A percentile compares a stretch with the other conserved stretches of the same genome.
These are phyloP conservation scores for Pulveroboletus sp. DNA, from an alignment of 768 basidiomycete species.

Conservation along the genomic window DNA sequence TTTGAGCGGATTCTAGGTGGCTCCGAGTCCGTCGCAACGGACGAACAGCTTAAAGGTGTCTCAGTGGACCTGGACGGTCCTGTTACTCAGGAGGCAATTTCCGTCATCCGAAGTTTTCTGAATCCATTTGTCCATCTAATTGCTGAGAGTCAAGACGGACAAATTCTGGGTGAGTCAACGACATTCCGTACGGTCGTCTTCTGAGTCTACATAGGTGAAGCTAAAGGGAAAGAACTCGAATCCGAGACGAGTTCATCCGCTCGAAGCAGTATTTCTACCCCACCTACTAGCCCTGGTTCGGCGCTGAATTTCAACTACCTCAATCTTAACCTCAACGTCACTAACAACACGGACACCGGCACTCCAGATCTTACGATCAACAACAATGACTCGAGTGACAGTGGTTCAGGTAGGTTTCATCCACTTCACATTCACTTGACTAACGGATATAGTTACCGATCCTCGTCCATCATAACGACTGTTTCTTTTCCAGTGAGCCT, in stretches of 20 bases:
- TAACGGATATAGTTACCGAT: not conserved
- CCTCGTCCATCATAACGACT: not conserved
- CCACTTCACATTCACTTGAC: not conserved
- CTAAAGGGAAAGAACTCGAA: no score
- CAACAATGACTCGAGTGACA: not conserved
- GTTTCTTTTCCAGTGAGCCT: no score
- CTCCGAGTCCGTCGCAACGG: not conserved
- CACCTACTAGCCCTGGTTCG: slow-evolving; percentile 1
- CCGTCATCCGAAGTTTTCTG: not conserved
- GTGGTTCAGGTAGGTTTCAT: not conserved
- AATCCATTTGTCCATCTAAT: not conserved
- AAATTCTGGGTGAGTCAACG: no score
- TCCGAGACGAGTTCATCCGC: not conserved
- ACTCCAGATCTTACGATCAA: not conserved
- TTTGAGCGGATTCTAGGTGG: not conserved
- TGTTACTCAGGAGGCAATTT: not conserved
- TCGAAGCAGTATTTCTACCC: not conserved
- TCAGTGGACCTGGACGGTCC: not conserved
- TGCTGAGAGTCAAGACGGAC: not conserved
- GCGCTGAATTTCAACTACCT: not conserved
- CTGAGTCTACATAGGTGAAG: no score
- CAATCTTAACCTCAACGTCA: not conserved
- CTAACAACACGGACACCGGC: not conserved
- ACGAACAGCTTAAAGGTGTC: not conserved
- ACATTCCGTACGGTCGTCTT: no score